Base-by-base conservation (phyloP, 139 green algal genomes). In the Micromonas pusilla region DNA sequence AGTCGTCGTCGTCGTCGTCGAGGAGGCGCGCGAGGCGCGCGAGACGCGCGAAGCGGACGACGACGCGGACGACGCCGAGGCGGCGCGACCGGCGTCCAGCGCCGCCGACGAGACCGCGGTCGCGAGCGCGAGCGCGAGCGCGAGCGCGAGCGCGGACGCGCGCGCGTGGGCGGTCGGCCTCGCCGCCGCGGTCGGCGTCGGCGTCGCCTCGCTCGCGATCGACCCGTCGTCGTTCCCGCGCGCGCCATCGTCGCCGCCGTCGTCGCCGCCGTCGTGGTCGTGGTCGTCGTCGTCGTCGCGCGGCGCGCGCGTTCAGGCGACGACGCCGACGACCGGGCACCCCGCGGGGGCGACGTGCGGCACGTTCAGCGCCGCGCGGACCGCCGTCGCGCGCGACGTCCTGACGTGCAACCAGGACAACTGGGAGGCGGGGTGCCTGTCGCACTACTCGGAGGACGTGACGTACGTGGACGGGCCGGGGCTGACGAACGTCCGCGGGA, bases 361-460 rank as follows among this genome's bases (percentile, higher is more conserved):
- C 20, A 53, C 45, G 6, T 53, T 73, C 31, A 54, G 30, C 2
- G 33, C 34, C 1, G 23, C 16, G 1, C 6, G 66, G 2, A 53
- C 37, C 1, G 16, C 45, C 19, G 37, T 57, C 19, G 66, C 66
- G 31, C 21, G 66, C 13, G 30, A 73, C 2, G n/a, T 73, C 20
- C n/a, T 75, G 36, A 65, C 38, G 36, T 75, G 68, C 33, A 75
- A 75, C 37, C 68, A 75, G 38, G 68, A 75, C 1, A 75, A 75
- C 37, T 75, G 68, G 68, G 19, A 26, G 37, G 37, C 60, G 30
- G 37, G 21, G 37, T 75, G 68, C 6, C 53, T 75, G 37, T 19
- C 31, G 4, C 31, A 75, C 30, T 75, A 75, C 9, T 38, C 31
- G 20, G 68, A 28, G 2, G 65, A 72, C 30, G 31, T 75, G 19